Percentiles rank a stretch among this genome's conserved stretches.
phyloP scores from a whole-genome alignment of 2,329 filamentous ascomycete species.

The Hypocreales sp. region DNA sequence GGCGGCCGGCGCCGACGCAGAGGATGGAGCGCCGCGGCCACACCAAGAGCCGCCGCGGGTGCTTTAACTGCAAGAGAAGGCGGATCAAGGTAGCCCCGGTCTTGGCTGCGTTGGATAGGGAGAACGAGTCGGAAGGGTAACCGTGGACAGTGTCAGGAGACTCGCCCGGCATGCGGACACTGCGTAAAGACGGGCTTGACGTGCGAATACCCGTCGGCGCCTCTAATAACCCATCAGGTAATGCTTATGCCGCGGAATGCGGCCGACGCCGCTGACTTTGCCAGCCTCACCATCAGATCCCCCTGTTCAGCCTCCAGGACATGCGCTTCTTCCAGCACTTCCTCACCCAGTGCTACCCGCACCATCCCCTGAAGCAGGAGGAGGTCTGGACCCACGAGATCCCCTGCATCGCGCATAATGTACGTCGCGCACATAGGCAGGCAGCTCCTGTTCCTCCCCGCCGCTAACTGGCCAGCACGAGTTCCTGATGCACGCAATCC shows the following conservation, averaged over 20 bases:
- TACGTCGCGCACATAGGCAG: too few species aligned
- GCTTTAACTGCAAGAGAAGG: constrained; percentile 51
- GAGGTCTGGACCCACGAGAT: constrained; percentile 52
- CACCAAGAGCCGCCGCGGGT: constrained; percentile 49
- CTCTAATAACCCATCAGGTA: constrained; percentile 35
- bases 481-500: constrained; percentile 55
- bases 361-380: constrained; percentile 50
- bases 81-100: constrained; percentile 39
- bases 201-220: constrained; percentile 43
- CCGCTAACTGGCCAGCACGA: constrained; percentile 45
- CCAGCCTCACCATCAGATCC: constrained; percentile 41
- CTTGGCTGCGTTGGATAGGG: neutral
- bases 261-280: neutral
- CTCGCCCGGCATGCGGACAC: constrained; percentile 45
- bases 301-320: constrained; percentile 43
- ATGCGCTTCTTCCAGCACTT: constrained; percentile 59
- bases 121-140: neutral
- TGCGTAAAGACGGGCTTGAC: constrained; percentile 45
- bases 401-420: constrained; percentile 50
- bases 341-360: constrained; percentile 43
- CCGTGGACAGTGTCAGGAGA: constrained; percentile 44
- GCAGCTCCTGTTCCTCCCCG: too few species aligned
- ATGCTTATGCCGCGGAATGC: too few species aligned
- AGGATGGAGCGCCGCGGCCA: constrained; percentile 42
- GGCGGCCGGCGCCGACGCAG: constrained; percentile 15